These are phyloP conservation scores for Filosporella fistucella DNA, from an alignment of 495 filamentous ascomycete genomes.

Conservation along the genomic window DNA sequence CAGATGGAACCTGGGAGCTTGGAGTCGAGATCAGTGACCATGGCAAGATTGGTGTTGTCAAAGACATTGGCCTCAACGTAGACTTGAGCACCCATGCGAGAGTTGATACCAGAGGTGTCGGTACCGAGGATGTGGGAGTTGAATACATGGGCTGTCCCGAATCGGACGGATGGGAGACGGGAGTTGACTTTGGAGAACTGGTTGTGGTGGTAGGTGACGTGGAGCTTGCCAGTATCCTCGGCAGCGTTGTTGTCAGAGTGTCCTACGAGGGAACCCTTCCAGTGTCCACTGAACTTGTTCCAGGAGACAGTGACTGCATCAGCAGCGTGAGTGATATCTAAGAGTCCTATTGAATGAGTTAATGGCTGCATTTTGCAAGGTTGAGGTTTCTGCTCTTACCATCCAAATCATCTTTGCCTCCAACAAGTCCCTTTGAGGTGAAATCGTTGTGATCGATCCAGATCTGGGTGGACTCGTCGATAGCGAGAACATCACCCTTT, in stretches of 20 bases:
- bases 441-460: conserved; percentile 71
- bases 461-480: conserved; percentile 53
- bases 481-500: conserved; percentile 56
- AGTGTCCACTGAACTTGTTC: conserved; percentile 50
- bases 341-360: conserved; percentile 28
- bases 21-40: conserved; percentile 33
- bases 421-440: conserved; percentile 40
- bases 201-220: conserved; percentile 50
- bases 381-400: conserved; percentile 31
- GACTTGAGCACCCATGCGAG: conserved; percentile 60
- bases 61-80: conserved; percentile 59
- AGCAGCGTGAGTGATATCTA: conserved; percentile 53
- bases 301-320: conserved; percentile 49
- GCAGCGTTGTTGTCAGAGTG: conserved; percentile 38
- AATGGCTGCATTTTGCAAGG: not conserved
- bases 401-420: conserved; percentile 65
- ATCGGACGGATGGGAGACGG: conserved; percentile 47
- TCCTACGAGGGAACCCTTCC: conserved; percentile 49
- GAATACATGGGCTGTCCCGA: conserved; percentile 41
- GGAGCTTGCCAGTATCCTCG: conserved; percentile 42
- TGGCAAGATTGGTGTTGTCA: conserved; percentile 32
- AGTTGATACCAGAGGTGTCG: conserved; percentile 54
- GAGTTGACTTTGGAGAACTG: conserved; percentile 53
- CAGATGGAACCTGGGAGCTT: conserved; percentile 43
- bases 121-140: conserved; percentile 35